Evolutionary conservation across 2,329 filamentous ascomycete genomes (phyloP).

Genomic region (Neofusicoccum parvum): DNA sequence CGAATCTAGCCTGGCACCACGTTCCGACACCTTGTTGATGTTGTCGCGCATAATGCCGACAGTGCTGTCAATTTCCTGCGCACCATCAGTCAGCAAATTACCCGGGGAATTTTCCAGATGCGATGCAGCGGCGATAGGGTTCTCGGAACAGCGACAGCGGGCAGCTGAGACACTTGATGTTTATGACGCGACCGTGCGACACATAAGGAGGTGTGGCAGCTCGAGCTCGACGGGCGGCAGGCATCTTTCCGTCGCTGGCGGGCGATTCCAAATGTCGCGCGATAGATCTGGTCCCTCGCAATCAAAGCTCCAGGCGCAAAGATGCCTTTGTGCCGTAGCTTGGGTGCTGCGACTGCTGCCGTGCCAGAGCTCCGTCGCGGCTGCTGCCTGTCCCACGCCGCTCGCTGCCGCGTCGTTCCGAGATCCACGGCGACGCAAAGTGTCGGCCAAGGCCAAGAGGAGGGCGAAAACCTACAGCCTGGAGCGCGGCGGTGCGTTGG

Average conservation of each 20-base stretch:
- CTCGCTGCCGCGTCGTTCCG: slow-evolving; percentile 9
- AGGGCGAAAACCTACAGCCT: slow-evolving; percentile 69
- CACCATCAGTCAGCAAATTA: slow-evolving; percentile 1
- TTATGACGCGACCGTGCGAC: slow-evolving; percentile 15
- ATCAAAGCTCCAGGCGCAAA: slow-evolving; percentile 6
- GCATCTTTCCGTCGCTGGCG: neutral
- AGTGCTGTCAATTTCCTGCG: slow-evolving; percentile 94
- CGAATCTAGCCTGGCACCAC: slow-evolving; percentile 84
- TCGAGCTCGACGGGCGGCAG: slow-evolving; percentile 4
- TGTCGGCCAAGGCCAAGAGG: neutral
- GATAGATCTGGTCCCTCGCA: neutral
- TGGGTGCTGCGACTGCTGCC: neutral
- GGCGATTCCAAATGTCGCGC: neutral
- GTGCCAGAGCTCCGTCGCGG: slow-evolving; percentile 9
- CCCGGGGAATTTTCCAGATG: neutral
- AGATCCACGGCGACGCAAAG: neutral
- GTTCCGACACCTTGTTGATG: slow-evolving; percentile 93
- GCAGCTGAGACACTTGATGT: slow-evolving; percentile 10
- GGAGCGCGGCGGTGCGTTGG: slow-evolving; percentile 71
- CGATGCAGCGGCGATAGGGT: neutral
- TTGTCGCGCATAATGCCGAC: slow-evolving; percentile 96
- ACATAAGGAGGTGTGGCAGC: slow-evolving; percentile 17
- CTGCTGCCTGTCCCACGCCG: neutral
- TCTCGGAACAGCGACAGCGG: neutral
- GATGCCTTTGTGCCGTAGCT: slow-evolving; percentile 3